A percentile compares a stretch with the other conserved stretches of the same genome.
Evolutionary conservation across 495 filamentous ascomycete species (phyloP).

Genomic region (Rostrohypoxylon terebratum): DNA sequence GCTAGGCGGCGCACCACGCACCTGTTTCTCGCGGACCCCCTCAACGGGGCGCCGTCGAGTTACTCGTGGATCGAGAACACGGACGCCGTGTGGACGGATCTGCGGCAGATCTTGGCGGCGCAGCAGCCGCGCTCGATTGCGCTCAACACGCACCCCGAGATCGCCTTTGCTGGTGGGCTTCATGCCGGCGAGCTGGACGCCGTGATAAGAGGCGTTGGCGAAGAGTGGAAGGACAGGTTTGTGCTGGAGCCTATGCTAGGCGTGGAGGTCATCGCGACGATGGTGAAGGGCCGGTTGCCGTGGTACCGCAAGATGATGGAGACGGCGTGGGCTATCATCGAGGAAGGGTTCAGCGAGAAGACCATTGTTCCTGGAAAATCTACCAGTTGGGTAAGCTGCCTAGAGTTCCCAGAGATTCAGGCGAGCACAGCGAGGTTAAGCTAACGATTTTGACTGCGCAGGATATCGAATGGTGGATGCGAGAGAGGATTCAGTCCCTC

Average conservation of each 20-base stretch:
- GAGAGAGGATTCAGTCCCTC: constrained; percentile 56
- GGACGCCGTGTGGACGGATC: constrained; percentile 51
- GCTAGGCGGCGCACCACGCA: constrained; percentile 58
- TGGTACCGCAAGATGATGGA: constrained; percentile 60
- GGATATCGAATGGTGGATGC: constrained; percentile 64
- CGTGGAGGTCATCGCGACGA: constrained; percentile 59
- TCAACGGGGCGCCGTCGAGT: constrained; percentile 29
- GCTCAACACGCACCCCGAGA: constrained; percentile 55
- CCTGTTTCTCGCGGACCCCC: constrained; percentile 55
- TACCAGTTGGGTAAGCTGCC: constrained; percentile 53
- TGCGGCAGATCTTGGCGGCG: constrained; percentile 47
- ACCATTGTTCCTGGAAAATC: constrained; percentile 57
- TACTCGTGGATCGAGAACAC: constrained; percentile 62
- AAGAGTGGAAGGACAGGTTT: constrained; percentile 52
- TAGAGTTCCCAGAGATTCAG: not conserved
- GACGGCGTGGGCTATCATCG: constrained; percentile 62
- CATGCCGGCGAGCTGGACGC: constrained; percentile 58
- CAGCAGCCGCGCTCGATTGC: constrained; percentile 53
- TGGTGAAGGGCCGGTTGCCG: constrained; percentile 50
- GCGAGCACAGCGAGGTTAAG: not conserved
- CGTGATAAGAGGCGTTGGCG: constrained; percentile 48
- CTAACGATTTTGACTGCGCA: constrained; percentile 27
- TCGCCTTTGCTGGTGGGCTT: constrained; percentile 58
- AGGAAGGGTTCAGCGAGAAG: constrained; percentile 58
- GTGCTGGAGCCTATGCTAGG: constrained; percentile 56